These are phyloP conservation scores for Thielaviopsis cerberus DNA, from an alignment of 2,329 filamentous ascomycete genomes.

Conservation along the genomic window DNA sequence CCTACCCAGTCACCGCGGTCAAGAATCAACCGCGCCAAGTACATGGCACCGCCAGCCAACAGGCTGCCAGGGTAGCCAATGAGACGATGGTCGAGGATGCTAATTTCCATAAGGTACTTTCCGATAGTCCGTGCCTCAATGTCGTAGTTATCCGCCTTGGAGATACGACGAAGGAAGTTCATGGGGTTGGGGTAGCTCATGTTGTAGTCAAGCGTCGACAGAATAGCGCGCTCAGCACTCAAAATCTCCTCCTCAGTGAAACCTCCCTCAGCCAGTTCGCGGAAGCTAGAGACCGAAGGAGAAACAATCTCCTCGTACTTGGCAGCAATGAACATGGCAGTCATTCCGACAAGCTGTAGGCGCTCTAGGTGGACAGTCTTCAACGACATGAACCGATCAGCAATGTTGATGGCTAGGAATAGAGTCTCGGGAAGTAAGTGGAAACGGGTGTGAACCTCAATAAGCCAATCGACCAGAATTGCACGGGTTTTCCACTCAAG, in stretches of 20 bases:
- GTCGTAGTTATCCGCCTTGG: slow-evolving; percentile 98
- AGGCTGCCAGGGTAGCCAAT: slow-evolving; percentile 78
- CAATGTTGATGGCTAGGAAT: slow-evolving; percentile 93
- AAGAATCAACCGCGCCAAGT: slow-evolving; percentile 74
- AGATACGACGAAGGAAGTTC: slow-evolving; percentile 98
- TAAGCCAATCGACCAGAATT: slow-evolving; percentile 92
- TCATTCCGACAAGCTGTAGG: slow-evolving; percentile 88
- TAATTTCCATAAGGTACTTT: slow-evolving; percentile 96
- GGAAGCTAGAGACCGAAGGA: slow-evolving; percentile 91
- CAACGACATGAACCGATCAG: slow-evolving; percentile 87
- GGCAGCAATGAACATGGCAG: slow-evolving; percentile 97
- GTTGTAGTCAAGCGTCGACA: slow-evolving; percentile 83
- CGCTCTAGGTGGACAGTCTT: slow-evolving; percentile 94
- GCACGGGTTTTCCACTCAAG: slow-evolving; percentile 98
- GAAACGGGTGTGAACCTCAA: slow-evolving; percentile 95
- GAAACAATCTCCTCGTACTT: slow-evolving; percentile 98
- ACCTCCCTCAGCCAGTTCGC: slow-evolving; percentile 87
- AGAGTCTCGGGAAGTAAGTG: slow-evolving; percentile 87
- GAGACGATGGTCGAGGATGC: slow-evolving; percentile 84
- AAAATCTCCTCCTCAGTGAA: slow-evolving; percentile 91
- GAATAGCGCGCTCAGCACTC: slow-evolving; percentile 87
- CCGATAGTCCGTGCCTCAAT: slow-evolving; percentile 92
- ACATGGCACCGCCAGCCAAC: slow-evolving; percentile 85
- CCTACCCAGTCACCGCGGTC: slow-evolving; percentile 81
- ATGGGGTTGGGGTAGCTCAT: slow-evolving; percentile 98